Conservation (phyloP, 1,284 basidiomycete genomes). For the Cryptococcus amylolentus region DNA sequence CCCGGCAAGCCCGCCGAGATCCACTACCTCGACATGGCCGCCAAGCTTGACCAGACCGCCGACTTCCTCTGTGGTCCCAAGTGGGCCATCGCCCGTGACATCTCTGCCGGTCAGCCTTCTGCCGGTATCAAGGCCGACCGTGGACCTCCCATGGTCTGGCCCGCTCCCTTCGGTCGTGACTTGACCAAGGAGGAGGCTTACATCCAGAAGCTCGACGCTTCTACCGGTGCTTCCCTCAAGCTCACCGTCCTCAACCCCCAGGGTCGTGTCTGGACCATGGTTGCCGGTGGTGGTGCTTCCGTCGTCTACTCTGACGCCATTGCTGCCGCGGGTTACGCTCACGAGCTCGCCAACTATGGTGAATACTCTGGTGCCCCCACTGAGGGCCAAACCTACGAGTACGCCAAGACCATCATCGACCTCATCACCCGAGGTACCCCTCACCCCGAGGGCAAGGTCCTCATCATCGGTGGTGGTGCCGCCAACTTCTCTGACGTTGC, state of each 20-base stretch:
- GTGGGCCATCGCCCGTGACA: constrained; percentile 95
- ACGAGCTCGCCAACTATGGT: constrained; percentile 99
- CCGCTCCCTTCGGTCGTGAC: constrained; percentile 95
- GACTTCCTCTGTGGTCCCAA: constrained; percentile 98
- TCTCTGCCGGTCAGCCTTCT: constrained; percentile 55
- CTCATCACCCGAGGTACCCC: constrained; percentile 88
- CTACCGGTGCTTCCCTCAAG: constrained; percentile 96
- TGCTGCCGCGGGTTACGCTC: constrained; percentile 90
- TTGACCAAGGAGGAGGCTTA: constrained; percentile 97
- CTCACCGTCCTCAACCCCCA: constrained; percentile 92
- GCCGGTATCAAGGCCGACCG: constrained; percentile 74
- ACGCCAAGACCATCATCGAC: constrained; percentile 98
- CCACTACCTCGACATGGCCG: constrained; percentile 98
- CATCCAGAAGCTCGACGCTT: constrained; percentile 95
- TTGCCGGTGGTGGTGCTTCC: constrained; percentile 68
- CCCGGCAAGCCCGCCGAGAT: constrained; percentile 72
- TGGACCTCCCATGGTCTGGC: constrained; percentile 96
- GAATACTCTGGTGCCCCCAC: constrained; percentile 99
- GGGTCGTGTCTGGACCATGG: constrained; percentile 99
- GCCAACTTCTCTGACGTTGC: constrained; percentile 99
- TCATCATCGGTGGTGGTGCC: constrained; percentile 98
- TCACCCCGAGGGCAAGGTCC: constrained; percentile 85
- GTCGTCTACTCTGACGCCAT: constrained; percentile 77
- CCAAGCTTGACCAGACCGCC: constrained; percentile 95
- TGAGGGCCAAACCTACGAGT: constrained; percentile 98